phyloP scores from a whole-genome alignment of 2,329 filamentous ascomycete genomes.

The Colletotrichum shisoi region DNA sequence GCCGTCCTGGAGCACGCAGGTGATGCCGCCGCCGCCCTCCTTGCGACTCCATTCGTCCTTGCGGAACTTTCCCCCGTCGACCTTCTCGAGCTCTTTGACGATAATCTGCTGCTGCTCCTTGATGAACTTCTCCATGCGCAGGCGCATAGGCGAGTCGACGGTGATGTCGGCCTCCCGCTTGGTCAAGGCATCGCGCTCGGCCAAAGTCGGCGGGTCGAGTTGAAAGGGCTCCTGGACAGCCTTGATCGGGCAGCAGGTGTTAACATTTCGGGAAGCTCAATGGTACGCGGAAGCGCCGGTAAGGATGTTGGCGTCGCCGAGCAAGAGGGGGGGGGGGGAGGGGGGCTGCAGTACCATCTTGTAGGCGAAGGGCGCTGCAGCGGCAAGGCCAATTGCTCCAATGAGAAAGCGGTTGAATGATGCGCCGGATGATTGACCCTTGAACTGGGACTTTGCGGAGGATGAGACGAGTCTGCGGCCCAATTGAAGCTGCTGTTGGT shows the following conservation, averaged over 20 bases:
- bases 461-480: slow-evolving; percentile 38
- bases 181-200: slow-evolving; percentile 81
- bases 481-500: slow-evolving; percentile 25
- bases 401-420: slow-evolving; percentile 39
- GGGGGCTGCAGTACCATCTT: slow-evolving; percentile 60
- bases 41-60: slow-evolving; percentile 87
- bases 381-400: slow-evolving; percentile 57
- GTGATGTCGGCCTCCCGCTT: slow-evolving; percentile 81
- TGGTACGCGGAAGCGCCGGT: slow-evolving; percentile 14
- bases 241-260: slow-evolving; percentile 45
- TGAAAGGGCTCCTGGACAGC: slow-evolving; percentile 53
- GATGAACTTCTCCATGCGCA: slow-evolving; percentile 97
- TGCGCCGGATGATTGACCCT: slow-evolving; percentile 29
- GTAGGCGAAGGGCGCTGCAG: slow-evolving; percentile 63
- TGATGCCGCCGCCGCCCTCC: slow-evolving; percentile 90
- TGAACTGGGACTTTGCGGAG: slow-evolving; percentile 35
- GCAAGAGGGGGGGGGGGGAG: neutral
- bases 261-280: slow-evolving; percentile 35
- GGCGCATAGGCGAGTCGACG: slow-evolving; percentile 87
- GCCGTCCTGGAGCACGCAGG: slow-evolving; percentile 93
- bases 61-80: slow-evolving; percentile 84
- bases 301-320: slow-evolving; percentile 25
- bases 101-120: slow-evolving; percentile 91
- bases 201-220: slow-evolving; percentile 74
- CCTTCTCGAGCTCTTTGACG: slow-evolving; percentile 78